phyloP scores from a whole-genome alignment of 805 yeast genomes.

The Zygoascus tannicola region DNA sequence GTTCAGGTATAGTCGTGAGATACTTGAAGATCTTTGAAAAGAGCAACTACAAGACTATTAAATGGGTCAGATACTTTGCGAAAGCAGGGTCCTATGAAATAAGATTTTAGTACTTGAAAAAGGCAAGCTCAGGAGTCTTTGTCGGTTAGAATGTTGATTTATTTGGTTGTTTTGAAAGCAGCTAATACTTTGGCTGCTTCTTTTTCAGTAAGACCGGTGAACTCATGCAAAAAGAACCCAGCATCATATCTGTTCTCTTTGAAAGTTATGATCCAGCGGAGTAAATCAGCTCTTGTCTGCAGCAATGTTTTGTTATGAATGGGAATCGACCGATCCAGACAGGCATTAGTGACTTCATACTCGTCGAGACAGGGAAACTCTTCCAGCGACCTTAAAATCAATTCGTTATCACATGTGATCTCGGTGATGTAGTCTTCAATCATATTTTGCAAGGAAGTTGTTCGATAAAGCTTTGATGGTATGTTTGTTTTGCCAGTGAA shows the following conservation, averaged over 20 bases:
- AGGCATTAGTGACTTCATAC: conserved; percentile 41
- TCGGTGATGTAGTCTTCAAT: conserved; percentile 38
- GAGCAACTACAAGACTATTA: conserved; percentile 58
- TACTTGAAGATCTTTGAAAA: conserved; percentile 57
- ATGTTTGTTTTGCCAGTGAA: conserved; percentile 12
- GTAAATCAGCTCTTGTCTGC: conserved; percentile 10
- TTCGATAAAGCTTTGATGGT: conserved; percentile 28
- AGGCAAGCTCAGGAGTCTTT: background rate
- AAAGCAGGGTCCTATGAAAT: conserved; percentile 76
- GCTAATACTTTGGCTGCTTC: background rate
- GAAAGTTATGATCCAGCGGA: conserved; percentile 17
- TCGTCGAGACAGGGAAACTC: conserved; percentile 39
- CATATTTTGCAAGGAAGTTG: conserved; percentile 30
- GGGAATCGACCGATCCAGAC: conserved; percentile 41
- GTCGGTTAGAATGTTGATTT: background rate
- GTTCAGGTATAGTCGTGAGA: conserved; percentile 67
- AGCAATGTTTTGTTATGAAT: conserved; percentile 2
- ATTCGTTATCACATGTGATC: conserved; percentile 43
- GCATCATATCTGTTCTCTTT: conserved; percentile 16
- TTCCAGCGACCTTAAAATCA: conserved; percentile 31
- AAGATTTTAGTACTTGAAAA: conserved; percentile 39
- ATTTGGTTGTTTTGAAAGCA: no score
- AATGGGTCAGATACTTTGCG: conserved; percentile 78
- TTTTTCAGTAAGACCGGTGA: background rate
- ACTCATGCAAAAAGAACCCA: conserved; percentile 11